Base-by-base conservation (phyloP, 352 stramenopile species). In the Pythium aquatile region DNA sequence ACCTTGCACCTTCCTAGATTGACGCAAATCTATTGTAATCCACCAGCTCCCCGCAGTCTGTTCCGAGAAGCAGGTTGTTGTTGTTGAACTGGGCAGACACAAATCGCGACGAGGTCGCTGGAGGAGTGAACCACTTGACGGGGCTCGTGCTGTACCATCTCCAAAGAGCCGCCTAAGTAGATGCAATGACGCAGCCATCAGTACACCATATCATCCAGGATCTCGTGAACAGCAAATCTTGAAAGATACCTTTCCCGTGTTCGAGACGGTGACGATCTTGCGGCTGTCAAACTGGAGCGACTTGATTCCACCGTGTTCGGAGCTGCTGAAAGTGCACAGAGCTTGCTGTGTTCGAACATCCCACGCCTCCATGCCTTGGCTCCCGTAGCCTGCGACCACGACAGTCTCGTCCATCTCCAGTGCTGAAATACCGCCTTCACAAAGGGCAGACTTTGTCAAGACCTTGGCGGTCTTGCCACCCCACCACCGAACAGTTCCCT, bases 391-490 rank as follows among this genome's bases (percentile, higher is more conserved):
- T 30, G 87, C 87, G 44, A 96, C 84, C 24, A 96, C 87, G 14
- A 94, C 84, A 32, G 83, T 93, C 56, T 96, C 87, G 64, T 96
- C 87, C 87, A 96, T 96, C 66, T 96, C 86, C 5, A 96, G 76
- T 4, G 80, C 81, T 2, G 81, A 90, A 54, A 96, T 89, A 5
- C 70, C 66, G 20, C 87, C 87, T 59, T 88, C 73, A 40, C 85
- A 94, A 46, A 96, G 64, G 3, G 79, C 82, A 0, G 87, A 96
- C 68, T 94, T 96, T 52, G 78, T 77, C 60, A 94, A 73, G 33
- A 96, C 87, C 69, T 94, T 96, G 16, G 87, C 83, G 14, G 79
- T 93, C 62, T 96, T 96, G 37, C 87, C 87, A 44, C 87, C 87
- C 87, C 87, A 96, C 87, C 87, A 96, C 28, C 87, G 85, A 53